Evolutionary conservation across 2,329 filamentous ascomycete genomes (phyloP).

Genomic region (Alternaria triticina): DNA sequence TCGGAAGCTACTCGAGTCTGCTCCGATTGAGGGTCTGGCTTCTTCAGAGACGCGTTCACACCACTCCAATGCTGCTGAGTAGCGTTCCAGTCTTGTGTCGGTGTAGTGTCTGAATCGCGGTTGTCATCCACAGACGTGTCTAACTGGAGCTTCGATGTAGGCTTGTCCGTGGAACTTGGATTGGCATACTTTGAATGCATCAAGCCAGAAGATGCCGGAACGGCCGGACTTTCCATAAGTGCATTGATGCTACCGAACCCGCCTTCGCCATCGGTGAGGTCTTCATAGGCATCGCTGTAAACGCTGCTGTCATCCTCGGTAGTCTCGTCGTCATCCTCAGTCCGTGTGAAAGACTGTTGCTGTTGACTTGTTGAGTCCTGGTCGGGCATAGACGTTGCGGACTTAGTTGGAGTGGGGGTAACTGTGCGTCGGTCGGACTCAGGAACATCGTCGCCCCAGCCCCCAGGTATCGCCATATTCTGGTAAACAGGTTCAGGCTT

Average conservation of each 20-base stretch:
- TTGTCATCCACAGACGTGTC: conserved; percentile 11
- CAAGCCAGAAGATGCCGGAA: conserved; percentile 30
- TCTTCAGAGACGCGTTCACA: conserved; percentile 67
- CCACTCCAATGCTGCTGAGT: conserved; percentile 74
- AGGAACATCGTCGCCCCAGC: conserved; percentile 41
- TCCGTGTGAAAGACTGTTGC: not conserved
- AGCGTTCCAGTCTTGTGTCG: conserved; percentile 67
- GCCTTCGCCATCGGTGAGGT: conserved; percentile 68
- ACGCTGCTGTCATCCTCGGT: conserved; percentile 58
- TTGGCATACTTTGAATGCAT: conserved; percentile 35
- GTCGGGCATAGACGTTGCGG: not conserved
- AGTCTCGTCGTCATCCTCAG: conserved; percentile 25
- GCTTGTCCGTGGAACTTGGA: conserved; percentile 17
- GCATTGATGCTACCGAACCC: conserved; percentile 78
- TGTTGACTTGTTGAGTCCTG: conserved; percentile 10
- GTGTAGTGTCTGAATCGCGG: conserved; percentile 12
- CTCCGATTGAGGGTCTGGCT: not conserved
- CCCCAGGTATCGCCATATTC: conserved; percentile 36
- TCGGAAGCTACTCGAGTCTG: conserved; percentile 8
- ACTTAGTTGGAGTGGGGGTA: not conserved
- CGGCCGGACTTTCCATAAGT: conserved; percentile 67
- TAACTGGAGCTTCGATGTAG: conserved; percentile 18
- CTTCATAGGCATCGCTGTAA: conserved; percentile 80
- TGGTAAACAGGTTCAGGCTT: conserved; percentile 34
- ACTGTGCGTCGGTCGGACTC: conserved; percentile 1